These are phyloP conservation scores for Cymbopogon citratus DNA, from an alignment of 176 grass and related monocot genomes.

Conservation along the genomic window DNA sequence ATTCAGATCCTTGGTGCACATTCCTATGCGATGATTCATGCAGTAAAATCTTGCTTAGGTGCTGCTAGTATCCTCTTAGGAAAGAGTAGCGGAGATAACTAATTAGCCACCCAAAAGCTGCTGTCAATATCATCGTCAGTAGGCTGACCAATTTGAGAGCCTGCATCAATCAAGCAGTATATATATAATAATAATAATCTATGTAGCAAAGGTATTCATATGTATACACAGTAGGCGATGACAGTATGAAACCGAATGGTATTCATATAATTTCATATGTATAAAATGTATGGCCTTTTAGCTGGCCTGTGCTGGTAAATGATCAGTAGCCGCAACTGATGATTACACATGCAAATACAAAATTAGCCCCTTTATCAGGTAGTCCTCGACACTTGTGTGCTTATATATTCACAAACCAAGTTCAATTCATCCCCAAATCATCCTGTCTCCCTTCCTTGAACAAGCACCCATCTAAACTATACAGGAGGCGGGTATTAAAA, in stretches of 20 bases:
- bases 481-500: conserved; percentile 2
- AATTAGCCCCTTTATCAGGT: conserved; percentile 6
- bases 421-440: conserved; percentile 36
- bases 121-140: conserved; percentile 1
- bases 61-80: conserved; percentile 26
- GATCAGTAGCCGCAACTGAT: conserved; percentile 1
- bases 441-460: conserved; percentile 43
- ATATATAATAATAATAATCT: background rate
- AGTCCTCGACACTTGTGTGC: conserved; percentile 1
- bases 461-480: conserved; percentile 36
- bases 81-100: conserved; percentile 12
- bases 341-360: conserved; percentile 20
- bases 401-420: conserved; percentile 14
- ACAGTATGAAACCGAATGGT: background rate
- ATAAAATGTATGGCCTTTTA: background rate
- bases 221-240: background rate
- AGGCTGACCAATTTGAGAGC: background rate
- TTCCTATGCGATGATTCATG: conserved; percentile 19
- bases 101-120: conserved; percentile 35
- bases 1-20: conserved; percentile 13
- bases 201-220: background rate
- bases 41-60: conserved; percentile 20
- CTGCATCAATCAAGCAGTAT: background rate
- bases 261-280: too few species aligned
- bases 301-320: conserved; percentile 4